Conservation (phyloP, 257 asterid species). For the Osmanthus fragrans region DNA sequence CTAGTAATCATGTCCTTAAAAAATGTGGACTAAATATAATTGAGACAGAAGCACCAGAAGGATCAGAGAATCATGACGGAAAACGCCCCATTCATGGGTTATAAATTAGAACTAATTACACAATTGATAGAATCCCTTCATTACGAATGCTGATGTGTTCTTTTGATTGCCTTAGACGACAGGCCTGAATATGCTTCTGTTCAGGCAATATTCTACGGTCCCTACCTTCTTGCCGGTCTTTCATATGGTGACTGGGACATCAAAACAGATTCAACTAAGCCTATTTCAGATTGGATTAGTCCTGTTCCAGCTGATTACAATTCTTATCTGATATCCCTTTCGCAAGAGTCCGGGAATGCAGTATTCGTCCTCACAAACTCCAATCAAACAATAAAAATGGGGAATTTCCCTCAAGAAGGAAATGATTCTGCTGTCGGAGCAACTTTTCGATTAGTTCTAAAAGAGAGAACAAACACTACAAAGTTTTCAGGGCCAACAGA, state of each 20-base stretch:
- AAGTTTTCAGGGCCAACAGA: slow-evolving; percentile 33
- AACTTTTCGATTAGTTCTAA: slow-evolving; percentile 52
- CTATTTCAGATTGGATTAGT: slow-evolving; percentile 56
- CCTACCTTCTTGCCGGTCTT: slow-evolving; percentile 85
- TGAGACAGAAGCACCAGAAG: too few relatives aligned
- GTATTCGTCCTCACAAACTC: slow-evolving; percentile 42
- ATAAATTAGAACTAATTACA: neutral
- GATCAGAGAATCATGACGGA: too few relatives aligned
- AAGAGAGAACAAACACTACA: slow-evolving; percentile 4
- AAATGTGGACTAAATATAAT: too few relatives aligned
- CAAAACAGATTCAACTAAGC: slow-evolving; percentile 36
- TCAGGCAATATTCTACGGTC: slow-evolving; percentile 81
- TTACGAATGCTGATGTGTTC: slow-evolving; percentile 3
- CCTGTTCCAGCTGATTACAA: slow-evolving; percentile 53
- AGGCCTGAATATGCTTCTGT: slow-evolving; percentile 62
- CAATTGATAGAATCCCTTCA: neutral
- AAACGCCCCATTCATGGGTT: too few relatives aligned
- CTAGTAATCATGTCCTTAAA: neutral
- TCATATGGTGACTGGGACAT: slow-evolving; percentile 71
- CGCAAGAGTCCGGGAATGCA: slow-evolving; percentile 49
- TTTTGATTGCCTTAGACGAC: slow-evolving; percentile 53
- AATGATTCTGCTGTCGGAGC: slow-evolving; percentile 55
- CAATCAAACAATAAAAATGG: slow-evolving; percentile 48
- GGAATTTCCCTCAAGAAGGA: slow-evolving; percentile 48
- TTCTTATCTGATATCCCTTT: slow-evolving; percentile 54